Conservation (phyloP, 2,329 filamentous ascomycete genomes). For the Fusarium sp. region DNA sequence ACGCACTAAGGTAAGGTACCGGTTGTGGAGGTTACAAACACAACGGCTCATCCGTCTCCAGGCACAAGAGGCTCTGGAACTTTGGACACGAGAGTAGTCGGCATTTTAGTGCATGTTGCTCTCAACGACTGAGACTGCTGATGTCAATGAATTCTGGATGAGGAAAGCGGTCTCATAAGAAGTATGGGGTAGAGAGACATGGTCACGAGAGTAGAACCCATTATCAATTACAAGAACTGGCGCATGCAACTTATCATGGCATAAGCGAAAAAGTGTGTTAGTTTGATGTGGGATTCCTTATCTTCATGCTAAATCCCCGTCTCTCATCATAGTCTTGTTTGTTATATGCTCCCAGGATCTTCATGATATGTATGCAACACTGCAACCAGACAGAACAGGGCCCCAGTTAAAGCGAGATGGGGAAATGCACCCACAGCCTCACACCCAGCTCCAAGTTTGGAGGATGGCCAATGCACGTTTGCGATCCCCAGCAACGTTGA, state of each 20-base stretch:
- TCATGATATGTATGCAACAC: conserved; percentile 22
- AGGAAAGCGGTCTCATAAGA: conserved; percentile 20
- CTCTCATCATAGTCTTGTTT: conserved; percentile 21
- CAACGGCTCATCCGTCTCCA: conserved; percentile 3
- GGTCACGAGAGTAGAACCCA: conserved; percentile 9
- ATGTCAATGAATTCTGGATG: background rate
- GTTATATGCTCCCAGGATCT: conserved; percentile 17
- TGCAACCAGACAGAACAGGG: conserved; percentile 1
- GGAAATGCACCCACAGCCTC: conserved; percentile 15
- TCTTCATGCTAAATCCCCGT: conserved; percentile 1
- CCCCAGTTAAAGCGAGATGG: conserved; percentile 13
- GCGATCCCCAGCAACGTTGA: background rate
- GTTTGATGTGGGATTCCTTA: background rate
- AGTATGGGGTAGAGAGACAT: background rate
- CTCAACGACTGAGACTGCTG: conserved; percentile 14
- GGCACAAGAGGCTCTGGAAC: conserved; percentile 13
- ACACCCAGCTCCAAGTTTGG: conserved; percentile 11
- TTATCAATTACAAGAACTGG: conserved; percentile 23
- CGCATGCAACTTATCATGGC: background rate
- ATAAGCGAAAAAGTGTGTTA: background rate
- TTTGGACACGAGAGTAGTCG: background rate
- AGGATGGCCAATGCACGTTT: conserved; percentile 15
- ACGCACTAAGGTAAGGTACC: conserved; percentile 25
- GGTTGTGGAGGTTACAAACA: conserved; percentile 7
- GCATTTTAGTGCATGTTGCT: conserved; percentile 1